These are phyloP conservation scores for Spergularia marina DNA, from an alignment of 148 eudicot species.

Conservation along the genomic window DNA sequence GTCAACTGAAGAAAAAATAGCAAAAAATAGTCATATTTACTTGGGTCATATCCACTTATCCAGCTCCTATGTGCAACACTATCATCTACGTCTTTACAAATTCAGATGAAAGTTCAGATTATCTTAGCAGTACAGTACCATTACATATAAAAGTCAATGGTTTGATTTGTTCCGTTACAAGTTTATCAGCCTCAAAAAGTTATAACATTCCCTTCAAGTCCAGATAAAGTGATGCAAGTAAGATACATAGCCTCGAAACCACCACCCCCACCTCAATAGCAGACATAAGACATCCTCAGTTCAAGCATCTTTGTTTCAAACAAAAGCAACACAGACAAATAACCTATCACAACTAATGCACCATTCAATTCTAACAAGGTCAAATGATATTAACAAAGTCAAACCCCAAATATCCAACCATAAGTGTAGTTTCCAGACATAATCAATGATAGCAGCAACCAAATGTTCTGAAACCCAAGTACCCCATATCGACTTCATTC, in stretches of 20 bases:
- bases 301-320: background rate
- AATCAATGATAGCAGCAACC: background rate
- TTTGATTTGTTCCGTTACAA: background rate
- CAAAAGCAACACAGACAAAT: background rate
- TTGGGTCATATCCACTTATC: background rate
- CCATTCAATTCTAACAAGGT: background rate
- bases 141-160: background rate
- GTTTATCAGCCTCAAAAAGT: background rate
- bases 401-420: background rate
- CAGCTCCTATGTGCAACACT: background rate
- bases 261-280: too few relatives aligned
- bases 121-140: background rate
- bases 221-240: background rate
- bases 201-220: background rate
- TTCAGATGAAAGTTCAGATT: background rate
- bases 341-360: background rate
- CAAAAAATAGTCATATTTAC: background rate
- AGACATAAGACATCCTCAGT: background rate
- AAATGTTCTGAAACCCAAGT: background rate
- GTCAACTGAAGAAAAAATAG: constrained; percentile 43
- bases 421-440: background rate
- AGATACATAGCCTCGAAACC: background rate
- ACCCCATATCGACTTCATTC: background rate
- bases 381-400: background rate
- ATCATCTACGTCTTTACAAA: background rate